These are phyloP conservation scores for Salvia rosmarinus DNA, from an alignment of 257 asterid species.

Conservation along the genomic window DNA sequence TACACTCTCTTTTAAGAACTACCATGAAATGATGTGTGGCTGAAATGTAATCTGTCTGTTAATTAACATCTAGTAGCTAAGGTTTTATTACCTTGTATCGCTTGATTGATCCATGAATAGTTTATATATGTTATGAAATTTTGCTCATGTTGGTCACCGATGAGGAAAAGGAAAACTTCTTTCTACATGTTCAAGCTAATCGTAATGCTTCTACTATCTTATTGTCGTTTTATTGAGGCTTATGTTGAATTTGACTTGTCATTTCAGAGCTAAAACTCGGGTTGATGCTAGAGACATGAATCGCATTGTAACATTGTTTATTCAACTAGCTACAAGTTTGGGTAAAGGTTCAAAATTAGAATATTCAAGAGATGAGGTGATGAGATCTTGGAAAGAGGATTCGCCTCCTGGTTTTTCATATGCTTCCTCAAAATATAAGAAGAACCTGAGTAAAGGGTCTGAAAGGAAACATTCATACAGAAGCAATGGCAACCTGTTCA, in stretches of 20 bases:
- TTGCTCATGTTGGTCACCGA: neutral
- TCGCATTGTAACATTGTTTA: slow-evolving; percentile 67
- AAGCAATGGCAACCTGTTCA: slow-evolving; percentile 60
- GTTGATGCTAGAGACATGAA: slow-evolving; percentile 70
- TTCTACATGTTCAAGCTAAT: neutral
- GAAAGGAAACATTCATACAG: slow-evolving; percentile 69
- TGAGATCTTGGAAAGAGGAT: slow-evolving; percentile 67
- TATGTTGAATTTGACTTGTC: slow-evolving; percentile 27
- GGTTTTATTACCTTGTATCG: neutral
- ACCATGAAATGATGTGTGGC: neutral
- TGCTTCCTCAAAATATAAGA: slow-evolving; percentile 66
- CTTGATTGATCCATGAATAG: slow-evolving; percentile 15
- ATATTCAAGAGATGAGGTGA: slow-evolving; percentile 54
- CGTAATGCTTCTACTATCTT: slow-evolving; percentile 15
- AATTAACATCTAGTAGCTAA: neutral
- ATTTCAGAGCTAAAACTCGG: slow-evolving; percentile 63
- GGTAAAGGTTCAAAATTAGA: slow-evolving; percentile 67
- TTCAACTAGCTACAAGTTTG: slow-evolving; percentile 79
- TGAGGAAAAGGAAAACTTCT: neutral
- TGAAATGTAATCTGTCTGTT: neutral
- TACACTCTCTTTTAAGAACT: neutral
- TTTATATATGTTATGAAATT: slow-evolving; percentile 2
- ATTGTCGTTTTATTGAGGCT: slow-evolving; percentile 17
- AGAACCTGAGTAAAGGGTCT: slow-evolving; percentile 54
- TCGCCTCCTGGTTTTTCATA: slow-evolving; percentile 88